Conservation (phyloP, 768 basidiomycete genomes). For the Heimioporus sp. region DNA sequence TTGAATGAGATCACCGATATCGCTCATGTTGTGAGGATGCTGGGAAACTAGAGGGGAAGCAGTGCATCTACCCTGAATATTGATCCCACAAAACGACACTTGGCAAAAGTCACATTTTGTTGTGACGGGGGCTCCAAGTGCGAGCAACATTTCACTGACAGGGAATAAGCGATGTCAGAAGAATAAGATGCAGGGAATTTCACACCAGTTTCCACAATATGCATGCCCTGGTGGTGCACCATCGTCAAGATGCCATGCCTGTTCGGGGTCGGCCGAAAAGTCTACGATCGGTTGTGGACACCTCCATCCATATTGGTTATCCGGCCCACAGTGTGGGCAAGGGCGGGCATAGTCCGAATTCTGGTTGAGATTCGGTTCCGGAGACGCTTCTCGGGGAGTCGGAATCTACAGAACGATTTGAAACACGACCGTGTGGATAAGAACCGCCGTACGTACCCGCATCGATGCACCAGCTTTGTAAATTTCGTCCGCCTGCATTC, state of each 20-base stretch:
- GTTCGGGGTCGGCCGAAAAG: constrained; percentile 62
- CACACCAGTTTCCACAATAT: constrained; percentile 80
- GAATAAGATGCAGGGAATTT: background rate
- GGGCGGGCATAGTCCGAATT: constrained; percentile 68
- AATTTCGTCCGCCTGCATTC: constrained; percentile 78
- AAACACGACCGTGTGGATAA: background rate
- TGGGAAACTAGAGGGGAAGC: constrained; percentile 56
- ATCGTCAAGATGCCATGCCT: constrained; percentile 76
- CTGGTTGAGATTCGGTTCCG: constrained; percentile 68
- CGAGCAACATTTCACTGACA: constrained; percentile 69
- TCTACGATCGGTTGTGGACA: constrained; percentile 81
- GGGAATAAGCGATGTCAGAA: background rate
- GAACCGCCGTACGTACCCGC: constrained; percentile 46
- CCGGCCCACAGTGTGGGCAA: constrained; percentile 72
- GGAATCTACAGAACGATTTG: constrained; percentile 54
- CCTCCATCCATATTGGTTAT: constrained; percentile 74
- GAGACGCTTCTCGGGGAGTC: constrained; percentile 69
- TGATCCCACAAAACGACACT: constrained; percentile 80
- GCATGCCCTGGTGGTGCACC: constrained; percentile 78
- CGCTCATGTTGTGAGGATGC: constrained; percentile 66
- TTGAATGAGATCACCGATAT: constrained; percentile 73
- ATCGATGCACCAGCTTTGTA: constrained; percentile 62
- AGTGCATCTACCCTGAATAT: constrained; percentile 69
- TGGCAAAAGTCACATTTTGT: constrained; percentile 83
- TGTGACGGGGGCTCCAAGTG: constrained; percentile 70